Percentiles rank a stretch among this genome's conserved stretches.
Evolutionary conservation across 78 protist species (phyloP).

Genomic region (Blattamonas nauphoetae): DNA sequence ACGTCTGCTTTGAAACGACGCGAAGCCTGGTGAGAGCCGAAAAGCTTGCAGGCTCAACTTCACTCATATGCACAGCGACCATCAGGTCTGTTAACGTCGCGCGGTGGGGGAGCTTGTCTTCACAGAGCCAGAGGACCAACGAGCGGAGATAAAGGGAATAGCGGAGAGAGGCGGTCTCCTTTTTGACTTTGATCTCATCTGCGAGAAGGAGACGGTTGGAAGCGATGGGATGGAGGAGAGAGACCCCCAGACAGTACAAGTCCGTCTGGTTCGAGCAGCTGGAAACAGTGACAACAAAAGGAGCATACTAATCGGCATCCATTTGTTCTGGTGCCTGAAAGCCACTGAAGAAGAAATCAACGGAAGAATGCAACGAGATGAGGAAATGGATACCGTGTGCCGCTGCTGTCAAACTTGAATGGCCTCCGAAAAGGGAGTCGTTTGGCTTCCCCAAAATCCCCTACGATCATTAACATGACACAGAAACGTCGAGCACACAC

Average conservation of each 20-base stretch:
- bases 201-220: slow-evolving; percentile 4
- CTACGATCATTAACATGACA: too few relatives aligned
- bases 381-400: slow-evolving; percentile 38
- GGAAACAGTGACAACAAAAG: neutral
- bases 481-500: too few relatives aligned
- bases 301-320: neutral
- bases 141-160: slow-evolving; percentile 35
- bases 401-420: slow-evolving; percentile 35
- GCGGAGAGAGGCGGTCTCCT: slow-evolving; percentile 1
- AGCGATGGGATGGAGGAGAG: slow-evolving; percentile 16
- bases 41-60: too few relatives aligned
- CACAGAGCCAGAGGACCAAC: neutral
- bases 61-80: too few relatives aligned
- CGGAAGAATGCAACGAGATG: slow-evolving; percentile 31
- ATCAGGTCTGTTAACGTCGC: too few relatives aligned
- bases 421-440: neutral
- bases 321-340: slow-evolving; percentile 24
- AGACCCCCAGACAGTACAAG: neutral
- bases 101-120: too few relatives aligned
- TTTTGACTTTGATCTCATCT: neutral
- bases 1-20: too few relatives aligned
- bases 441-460: neutral
- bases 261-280: neutral
- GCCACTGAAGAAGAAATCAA: slow-evolving; percentile 24
- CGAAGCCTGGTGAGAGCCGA: too few relatives aligned